phyloP scores from a whole-genome alignment of 139 green algal species.

The Coelastrella sp. region DNA sequence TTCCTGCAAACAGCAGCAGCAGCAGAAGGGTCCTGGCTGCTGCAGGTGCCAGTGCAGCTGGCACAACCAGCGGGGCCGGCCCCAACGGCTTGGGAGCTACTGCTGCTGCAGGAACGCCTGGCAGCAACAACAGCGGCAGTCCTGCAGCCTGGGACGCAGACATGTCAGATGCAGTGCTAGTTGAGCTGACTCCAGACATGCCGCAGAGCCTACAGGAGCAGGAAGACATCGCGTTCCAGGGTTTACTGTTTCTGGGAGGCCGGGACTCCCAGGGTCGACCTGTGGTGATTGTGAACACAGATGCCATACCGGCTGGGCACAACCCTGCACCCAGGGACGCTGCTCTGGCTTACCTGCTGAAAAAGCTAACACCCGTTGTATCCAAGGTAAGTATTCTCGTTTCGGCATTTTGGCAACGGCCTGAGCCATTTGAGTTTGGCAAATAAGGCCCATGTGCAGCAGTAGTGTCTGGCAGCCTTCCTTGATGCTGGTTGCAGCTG shows the following conservation, averaged over 20 bases:
- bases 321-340: slow-evolving; percentile 48
- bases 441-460: not conserved
- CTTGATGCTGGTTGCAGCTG: not conserved
- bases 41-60: not conserved
- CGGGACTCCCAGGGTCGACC: slow-evolving; percentile 76
- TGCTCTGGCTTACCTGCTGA: slow-evolving; percentile 65
- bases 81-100: not conserved
- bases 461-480: not conserved
- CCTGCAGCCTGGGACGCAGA: not conserved
- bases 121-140: not conserved
- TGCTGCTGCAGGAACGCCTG: not conserved
- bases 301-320: slow-evolving; percentile 65
- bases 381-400: slow-evolving; percentile 48
- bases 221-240: slow-evolving; percentile 49
- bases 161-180: slow-evolving; percentile 22
- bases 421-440: not conserved
- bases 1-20: not conserved
- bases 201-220: slow-evolving; percentile 34
- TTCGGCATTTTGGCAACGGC: no score
- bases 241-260: slow-evolving; percentile 80
- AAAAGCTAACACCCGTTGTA: slow-evolving; percentile 74
- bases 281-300: slow-evolving; percentile 84
- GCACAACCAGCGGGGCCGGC: not conserved
- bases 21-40: not conserved
- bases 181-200: slow-evolving; percentile 45